Base-by-base conservation (phyloP, 495 filamentous ascomycete genomes). In the Aspergillus incahuasiensis region DNA sequence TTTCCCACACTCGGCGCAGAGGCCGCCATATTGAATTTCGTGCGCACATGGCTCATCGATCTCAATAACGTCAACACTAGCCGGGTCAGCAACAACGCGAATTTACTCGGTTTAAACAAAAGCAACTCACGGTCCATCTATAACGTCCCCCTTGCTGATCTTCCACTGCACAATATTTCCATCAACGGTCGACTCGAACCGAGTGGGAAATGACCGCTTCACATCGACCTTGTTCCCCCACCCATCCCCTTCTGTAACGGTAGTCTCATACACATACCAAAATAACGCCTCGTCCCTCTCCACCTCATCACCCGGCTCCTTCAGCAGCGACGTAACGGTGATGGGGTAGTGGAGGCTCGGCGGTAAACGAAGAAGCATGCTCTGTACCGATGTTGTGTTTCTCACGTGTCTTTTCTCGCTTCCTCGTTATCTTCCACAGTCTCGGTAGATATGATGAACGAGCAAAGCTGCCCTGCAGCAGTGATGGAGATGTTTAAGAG, bases 41-140 rank as follows among this genome's bases (percentile, higher is more conserved):
- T 99, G 94, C 30, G 86, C 78, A 72, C 94, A 99, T 50, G 87
- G 86, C 74, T 99, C 94, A 60, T 95, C 88, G 51, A 97, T 87
- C 54, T 88, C 85, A 21, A 90, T 76, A 58, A 92, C 80, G 19
- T 82, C 74, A 46, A 76, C 60, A 66, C 79, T 80, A 40, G 44
- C 20, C 13, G 16, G 2, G 41, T 42, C 28, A 52, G 41, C n/a
- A 9, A 48, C 20, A 6, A 44, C 12, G 12, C 18, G 38, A 22
- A 28, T 12, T 32, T 35, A 7, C 32, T 35, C 8, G 3, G 2
- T 2, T 3, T 2, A 35, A 34, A 32, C 1, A 39, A 7, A 2
- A 18, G 40, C 42, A 45, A 68, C 65, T 66, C 63, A 81, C 71
- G 72, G 71, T 55, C 68, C 69, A 32, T 76, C 61, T 52, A 98